Base-by-base conservation (phyloP, 176 grass and related monocot genomes). In the Oryza punctata region DNA sequence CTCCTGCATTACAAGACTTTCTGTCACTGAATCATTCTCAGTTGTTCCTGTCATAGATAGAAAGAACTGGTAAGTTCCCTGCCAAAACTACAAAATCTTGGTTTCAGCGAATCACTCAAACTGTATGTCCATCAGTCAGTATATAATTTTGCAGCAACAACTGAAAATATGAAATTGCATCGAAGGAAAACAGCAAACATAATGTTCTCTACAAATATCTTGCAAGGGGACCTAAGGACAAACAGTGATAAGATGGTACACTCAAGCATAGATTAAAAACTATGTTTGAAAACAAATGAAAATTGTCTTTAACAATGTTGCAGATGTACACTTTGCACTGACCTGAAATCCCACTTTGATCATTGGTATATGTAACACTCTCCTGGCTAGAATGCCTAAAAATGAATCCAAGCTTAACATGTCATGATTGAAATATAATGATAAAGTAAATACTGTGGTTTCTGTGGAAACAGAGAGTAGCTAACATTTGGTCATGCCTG, bases 1-100 rank as follows among this genome's bases (percentile, higher is more conserved):
- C 35, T 94, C 80, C 54, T 86, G 78, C 63, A 89, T 78, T 71
- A 85, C 73, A 69, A 90, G 45, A 78, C 64, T 87, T 77, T 85
- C 83, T 52, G 77, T 76, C 45, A 87, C 85, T 54, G 89, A 73
- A 72, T n/a, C 82, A 63, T 44, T 54, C 30, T 89, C 87, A 84
- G 69, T 78, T 89, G 94, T 76, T 83, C 90, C 96, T 96, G 80
- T 37, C 13, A 68, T 60, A 61, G 78, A 88, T 74, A 75, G 46
- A 80, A 85, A 78, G 43, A 88, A 83, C 38, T 77, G 7, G 11
- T 67, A 65, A 90, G 57, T 84, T 77, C 8, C 44, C 73, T 9
- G 24, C 12, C 5, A 63, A 21, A 63, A 18, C 12, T 78, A 61
- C n/a, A 86, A 33, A 72, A 30, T 23, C 11, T 29, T 24, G 28